These are phyloP conservation scores for Lodderomyces orthopsilosis DNA, from an alignment of 1,139 yeast species.

Conservation along the genomic window DNA sequence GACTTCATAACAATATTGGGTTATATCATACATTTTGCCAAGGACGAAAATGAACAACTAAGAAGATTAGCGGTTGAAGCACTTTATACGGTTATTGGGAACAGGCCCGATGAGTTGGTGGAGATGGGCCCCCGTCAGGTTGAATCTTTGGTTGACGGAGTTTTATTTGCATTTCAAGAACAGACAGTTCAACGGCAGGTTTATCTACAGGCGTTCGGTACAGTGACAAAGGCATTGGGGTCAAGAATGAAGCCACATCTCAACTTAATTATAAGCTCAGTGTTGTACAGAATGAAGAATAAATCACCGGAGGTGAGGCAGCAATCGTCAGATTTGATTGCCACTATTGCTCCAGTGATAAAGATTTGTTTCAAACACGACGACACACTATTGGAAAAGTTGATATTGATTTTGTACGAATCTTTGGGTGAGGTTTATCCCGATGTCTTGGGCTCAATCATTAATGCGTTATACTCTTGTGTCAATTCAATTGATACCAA, in stretches of 20 bases:
- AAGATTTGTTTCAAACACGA: conserved; percentile 53
- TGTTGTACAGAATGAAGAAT: conserved; percentile 72
- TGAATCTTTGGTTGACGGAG: conserved; percentile 72
- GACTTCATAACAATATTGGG: conserved; percentile 66
- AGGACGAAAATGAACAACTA: conserved; percentile 81
- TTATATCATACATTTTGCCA: conserved; percentile 54
- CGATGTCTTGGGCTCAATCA: conserved; percentile 83
- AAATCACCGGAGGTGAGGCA: conserved; percentile 73
- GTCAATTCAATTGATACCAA: conserved; percentile 36
- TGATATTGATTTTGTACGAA: conserved; percentile 80
- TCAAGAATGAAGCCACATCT: conserved; percentile 69
- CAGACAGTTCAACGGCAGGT: conserved; percentile 56
- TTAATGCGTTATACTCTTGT: conserved; percentile 62
- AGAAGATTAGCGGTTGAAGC: conserved; percentile 80
- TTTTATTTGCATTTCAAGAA: conserved; percentile 81
- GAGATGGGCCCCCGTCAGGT: conserved; percentile 49
- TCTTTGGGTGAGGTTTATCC: conserved; percentile 95
- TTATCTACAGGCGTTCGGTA: conserved; percentile 63
- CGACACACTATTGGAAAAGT: conserved; percentile 57
- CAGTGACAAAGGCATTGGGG: conserved; percentile 68
- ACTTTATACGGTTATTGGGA: conserved; percentile 33
- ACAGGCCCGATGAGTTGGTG: conserved; percentile 31
- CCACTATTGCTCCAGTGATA: conserved; percentile 65
- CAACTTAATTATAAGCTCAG: conserved; percentile 69
- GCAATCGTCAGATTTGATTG: conserved; percentile 80